Evolutionary conservation across 2,329 filamentous ascomycete genomes (phyloP), one percentile per base, ranked within the genome.

Genomic region (Fusarium irregulare): DNA sequence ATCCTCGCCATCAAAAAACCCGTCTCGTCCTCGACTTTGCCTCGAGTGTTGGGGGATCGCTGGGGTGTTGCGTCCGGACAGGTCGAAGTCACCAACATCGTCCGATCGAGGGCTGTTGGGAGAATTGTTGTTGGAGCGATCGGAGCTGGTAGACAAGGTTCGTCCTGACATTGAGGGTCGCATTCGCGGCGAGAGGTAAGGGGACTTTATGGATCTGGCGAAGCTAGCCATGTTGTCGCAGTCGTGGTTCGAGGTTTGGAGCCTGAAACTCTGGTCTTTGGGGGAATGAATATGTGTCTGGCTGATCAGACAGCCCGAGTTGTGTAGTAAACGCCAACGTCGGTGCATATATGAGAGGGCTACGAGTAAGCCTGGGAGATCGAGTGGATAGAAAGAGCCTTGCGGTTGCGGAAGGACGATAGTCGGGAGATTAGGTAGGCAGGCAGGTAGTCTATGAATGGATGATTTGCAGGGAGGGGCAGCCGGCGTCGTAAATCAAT

Each of bases 141-240:
- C 83, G 42, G 84, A 84, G 14, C 83, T 84, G 73, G 78, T 83
- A 57, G 85, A 86, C 64, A 83, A 76, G 46, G 79, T 81, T 58
- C 82, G 82, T 51, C 79, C 78, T 23, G 82, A 76, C 74, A 83
- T 83, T 42, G 78, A 77, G 37, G 84, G 85, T 44, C 84, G 81
- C 65, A 83, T 78, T 20, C 76, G 74, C 48, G 82, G 80, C 57
- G 83, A 78, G 34, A 84, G 77, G 69, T 83, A 84, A 42, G 83
- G 77, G 10, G 83, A 80, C 70, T 85, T 81, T 76, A 87, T 82
- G 14, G 85, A 85, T 70, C 84, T 82, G 47, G 82, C 80, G 63
- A 86, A 78, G 75, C 78, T 83, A 62, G 84, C 81, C 85, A 87
- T 87, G 56, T 45, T 71, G 56, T 60, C 58, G 67, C 34, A 53